Base-by-base conservation (phyloP, 345 rosid species). In the Citrus cavaleriei region DNA sequence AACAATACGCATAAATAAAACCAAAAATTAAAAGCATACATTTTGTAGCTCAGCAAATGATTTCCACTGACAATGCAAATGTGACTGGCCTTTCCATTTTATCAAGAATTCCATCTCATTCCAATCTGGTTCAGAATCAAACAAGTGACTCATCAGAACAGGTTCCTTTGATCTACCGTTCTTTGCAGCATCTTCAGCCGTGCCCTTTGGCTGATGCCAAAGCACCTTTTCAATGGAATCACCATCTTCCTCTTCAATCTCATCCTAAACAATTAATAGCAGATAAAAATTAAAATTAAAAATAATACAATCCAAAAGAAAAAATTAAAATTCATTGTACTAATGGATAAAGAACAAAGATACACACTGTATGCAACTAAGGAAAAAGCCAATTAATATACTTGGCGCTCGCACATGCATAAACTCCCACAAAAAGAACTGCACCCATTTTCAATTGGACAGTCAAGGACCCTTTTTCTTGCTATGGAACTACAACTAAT, bases 11-110 rank as follows among this genome's bases (percentile, higher is more conserved):
- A 72, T 58, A 40, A n/a, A 38, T 6, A 70, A 30, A 65, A 37
- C 34, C 7, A 67, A 37, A 27, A 72, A 66, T 38, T 46, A 40
- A 13, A 60, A 18, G 37, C 91, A 76, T 91, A 97, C 99, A 91
- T 91, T 91, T 86, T 97, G 99, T 73, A 97, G 82, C 72, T 97
- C 95, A 58, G 84, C 75, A 75, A 93, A 82, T 38, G 95, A 84
- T 84, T 94, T 97, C 99, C 99, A 97, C 85, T 91, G 97, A 81
- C 98, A 97, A 77, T 97, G 99, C 85, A 97, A 87, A 81, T 97
- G 99, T 32, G 99, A 97, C 89, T 92, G 98, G 85, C 98, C 98
- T 84, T 97, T 97, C 99, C 98, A 97, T 87, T 97, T 97, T 76
- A 97, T 94, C 81, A 94, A 83, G 85, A 94, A 94, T 84, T 94